Conservation (phyloP, 805 yeast genomes). For the Torulaspora delbrueckii region DNA sequence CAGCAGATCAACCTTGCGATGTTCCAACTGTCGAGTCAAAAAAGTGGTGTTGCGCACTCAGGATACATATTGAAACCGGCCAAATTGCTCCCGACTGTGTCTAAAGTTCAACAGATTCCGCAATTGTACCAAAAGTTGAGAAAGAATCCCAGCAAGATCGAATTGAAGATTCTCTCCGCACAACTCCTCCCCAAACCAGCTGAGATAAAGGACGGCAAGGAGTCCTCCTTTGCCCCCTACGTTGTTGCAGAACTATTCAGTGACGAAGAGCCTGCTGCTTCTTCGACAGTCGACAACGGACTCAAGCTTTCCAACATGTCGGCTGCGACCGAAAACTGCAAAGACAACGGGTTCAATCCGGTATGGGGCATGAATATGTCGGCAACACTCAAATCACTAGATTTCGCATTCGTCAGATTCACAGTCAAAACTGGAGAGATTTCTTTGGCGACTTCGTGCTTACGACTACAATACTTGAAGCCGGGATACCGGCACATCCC, state of each 20-base stretch:
- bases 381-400: conserved; percentile 38
- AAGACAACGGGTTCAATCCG: conserved; percentile 83
- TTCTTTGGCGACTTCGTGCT: conserved; percentile 55
- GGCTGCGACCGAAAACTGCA: conserved; percentile 35
- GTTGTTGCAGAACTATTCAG: conserved; percentile 23
- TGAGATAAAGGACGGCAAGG: conserved; percentile 37
- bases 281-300: conserved; percentile 26
- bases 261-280: conserved; percentile 18
- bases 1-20: conserved; percentile 83
- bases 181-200: conserved; percentile 77
- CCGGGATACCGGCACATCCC: conserved; percentile 82
- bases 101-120: conserved; percentile 27
- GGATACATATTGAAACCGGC: conserved; percentile 83
- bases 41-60: conserved; percentile 29
- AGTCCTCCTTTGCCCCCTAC: conserved; percentile 22
- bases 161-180: conserved; percentile 62
- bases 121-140: conserved; percentile 17
- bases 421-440: conserved; percentile 42
- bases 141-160: conserved; percentile 21
- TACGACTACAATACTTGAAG: conserved; percentile 57
- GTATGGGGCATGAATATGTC: conserved; percentile 60
- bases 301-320: conserved; percentile 11
- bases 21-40: conserved; percentile 53
- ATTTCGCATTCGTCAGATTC: conserved; percentile 54
- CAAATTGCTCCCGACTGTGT: conserved; percentile 35